These are phyloP conservation scores for Aspergillus saccharolyticus DNA, from an alignment of 495 filamentous ascomycete species.

Conservation along the genomic window DNA sequence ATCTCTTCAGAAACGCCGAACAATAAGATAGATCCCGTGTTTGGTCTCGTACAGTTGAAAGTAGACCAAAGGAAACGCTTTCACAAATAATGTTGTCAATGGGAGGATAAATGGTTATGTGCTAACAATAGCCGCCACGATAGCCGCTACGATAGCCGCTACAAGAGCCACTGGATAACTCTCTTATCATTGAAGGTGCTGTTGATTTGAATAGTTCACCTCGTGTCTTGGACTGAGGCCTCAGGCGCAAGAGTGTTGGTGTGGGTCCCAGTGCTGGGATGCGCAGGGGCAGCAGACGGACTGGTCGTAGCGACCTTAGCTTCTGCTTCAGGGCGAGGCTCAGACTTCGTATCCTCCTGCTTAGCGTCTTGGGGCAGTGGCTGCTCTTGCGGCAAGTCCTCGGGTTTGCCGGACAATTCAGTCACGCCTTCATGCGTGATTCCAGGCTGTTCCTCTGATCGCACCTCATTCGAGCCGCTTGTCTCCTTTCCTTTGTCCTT, in stretches of 20 bases:
- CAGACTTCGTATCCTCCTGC: background rate
- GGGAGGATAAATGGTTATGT: background rate
- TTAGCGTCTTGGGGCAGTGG: conserved; percentile 3
- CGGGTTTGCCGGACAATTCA: background rate
- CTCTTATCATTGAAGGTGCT: no score
- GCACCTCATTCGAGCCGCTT: conserved; percentile 21
- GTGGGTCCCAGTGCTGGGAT: background rate
- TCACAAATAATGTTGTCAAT: conserved; percentile 5
- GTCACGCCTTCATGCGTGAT: background rate
- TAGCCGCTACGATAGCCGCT: no score
- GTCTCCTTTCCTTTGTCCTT: conserved; percentile 33
- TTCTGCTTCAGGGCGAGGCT: background rate
- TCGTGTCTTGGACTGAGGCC: background rate
- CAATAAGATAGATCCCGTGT: background rate
- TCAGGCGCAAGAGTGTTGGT: background rate
- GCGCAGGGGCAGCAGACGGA: background rate
- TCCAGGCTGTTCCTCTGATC: conserved; percentile 8
- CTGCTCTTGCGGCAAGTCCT: conserved; percentile 1
- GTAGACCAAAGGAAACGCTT: conserved; percentile 4
- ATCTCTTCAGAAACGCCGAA: conserved; percentile 11
- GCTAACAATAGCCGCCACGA: background rate
- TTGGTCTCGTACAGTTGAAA: conserved; percentile 6
- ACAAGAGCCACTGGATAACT: background rate
- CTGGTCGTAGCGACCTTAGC: background rate
- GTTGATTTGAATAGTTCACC: background rate